Evolutionary conservation across 2,329 filamentous ascomycete genomes (phyloP).

Genomic region (Atkinsonella hypoxylon): DNA sequence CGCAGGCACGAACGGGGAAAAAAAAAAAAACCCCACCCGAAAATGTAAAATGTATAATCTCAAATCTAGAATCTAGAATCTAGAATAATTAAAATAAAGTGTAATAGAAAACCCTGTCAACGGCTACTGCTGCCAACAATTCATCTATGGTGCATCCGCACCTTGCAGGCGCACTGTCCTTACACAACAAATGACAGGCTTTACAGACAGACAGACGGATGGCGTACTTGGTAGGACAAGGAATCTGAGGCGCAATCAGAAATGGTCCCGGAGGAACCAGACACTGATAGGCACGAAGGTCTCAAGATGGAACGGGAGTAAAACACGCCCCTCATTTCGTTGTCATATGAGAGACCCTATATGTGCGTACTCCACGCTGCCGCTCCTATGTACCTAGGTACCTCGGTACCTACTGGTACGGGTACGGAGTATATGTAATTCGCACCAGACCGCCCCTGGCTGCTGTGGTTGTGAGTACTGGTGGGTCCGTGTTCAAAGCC

Average conservation of each 20-base stretch:
- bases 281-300: background rate
- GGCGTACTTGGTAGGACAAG: too few species aligned
- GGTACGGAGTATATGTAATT: too few species aligned
- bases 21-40: too few species aligned
- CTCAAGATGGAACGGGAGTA: background rate
- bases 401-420: too few species aligned
- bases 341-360: background rate
- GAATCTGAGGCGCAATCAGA: background rate
- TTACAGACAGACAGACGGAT: too few species aligned
- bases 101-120: background rate
- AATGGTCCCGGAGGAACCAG: too few species aligned
- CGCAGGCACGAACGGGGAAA: background rate
- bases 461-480: background rate
- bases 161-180: too few species aligned
- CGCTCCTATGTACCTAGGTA: background rate
- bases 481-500: background rate
- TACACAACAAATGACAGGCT: too few species aligned
- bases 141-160: too few species aligned
- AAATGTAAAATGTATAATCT: too few species aligned
- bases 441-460: background rate
- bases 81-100: too few species aligned
- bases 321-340: background rate
- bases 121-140: background rate
- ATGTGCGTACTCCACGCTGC: background rate
- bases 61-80: too few species aligned